Base-by-base conservation (phyloP, 2,329 filamentous ascomycete genomes). In the Penicillium sp. region DNA sequence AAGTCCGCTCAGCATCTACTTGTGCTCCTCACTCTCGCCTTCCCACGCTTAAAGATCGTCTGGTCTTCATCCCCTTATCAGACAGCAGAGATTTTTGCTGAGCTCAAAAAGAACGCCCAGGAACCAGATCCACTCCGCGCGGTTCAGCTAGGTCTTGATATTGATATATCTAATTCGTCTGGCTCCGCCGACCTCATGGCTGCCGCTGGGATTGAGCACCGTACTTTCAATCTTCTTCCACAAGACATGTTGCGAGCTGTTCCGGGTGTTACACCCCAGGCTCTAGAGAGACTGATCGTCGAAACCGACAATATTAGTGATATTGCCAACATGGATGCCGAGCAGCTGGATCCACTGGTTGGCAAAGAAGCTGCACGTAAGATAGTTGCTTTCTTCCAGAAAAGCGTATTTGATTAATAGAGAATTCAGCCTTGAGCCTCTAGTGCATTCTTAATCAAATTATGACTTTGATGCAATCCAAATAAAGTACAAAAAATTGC, bases 61-160 rank as follows among this genome's bases (percentile, higher is more conserved):
- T 99, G 94, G 94, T 94, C 89, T 9, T 90, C 85, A 9, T 92
- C 88, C 11, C 93, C 94, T 0, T 96, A 96, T 70, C 92, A 99
- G 73, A 97, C 94, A 0, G 94, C 94, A 1, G 92, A 97, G 77
- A 97, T 99, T 60, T 97, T 99, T 71, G 88, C 92, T 66, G 88
- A 91, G 63, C 83, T 99, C 53, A 99, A 99, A 78, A 89, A 91
- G 63, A 88, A 92, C 66, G 89, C 93, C 65, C 81, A 87, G 3
- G 94, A 99, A 74, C 94, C 94, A 0, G 92, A 99, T 71, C 94
- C 94, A 1, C 82, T 96, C 35, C 86, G 85, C 3, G 94, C 94
- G 0, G 92, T 96, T 8, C 85, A 89, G 57, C 84, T 92, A 2
- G 94, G 94, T 0, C 78, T 99, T 1, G 86, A 90, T 62, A 76